phyloP scores from a whole-genome alignment of 441 rosid species.

The Erodium texanum region DNA sequence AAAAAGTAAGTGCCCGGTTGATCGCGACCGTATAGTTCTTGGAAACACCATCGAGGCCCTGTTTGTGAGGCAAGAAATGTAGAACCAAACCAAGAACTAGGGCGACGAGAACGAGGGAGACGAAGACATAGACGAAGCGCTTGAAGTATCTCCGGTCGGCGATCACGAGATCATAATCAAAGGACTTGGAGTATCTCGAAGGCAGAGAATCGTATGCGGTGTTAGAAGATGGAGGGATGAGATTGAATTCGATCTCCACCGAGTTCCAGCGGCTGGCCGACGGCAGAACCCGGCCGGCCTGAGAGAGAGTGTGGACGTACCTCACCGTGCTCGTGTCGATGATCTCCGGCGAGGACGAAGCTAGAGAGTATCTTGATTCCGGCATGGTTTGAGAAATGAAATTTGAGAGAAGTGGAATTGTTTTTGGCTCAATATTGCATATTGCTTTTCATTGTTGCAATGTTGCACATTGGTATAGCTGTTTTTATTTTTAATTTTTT shows the following conservation, averaged over 20 bases:
- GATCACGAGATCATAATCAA: conserved; percentile 36
- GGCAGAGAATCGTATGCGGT: conserved; percentile 32
- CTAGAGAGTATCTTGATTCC: conserved; percentile 15
- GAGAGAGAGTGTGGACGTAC: conserved; percentile 35
- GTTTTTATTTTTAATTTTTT: not conserved
- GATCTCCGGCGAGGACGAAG: conserved; percentile 8
- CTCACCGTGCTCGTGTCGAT: not conserved
- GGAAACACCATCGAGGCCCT: conserved; percentile 23
- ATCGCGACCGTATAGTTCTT: conserved; percentile 49
- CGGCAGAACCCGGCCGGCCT: conserved; percentile 37
- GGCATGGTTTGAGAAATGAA: conserved; percentile 15
- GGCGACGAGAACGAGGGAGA: conserved; percentile 18
- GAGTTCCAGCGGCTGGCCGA: conserved; percentile 44
- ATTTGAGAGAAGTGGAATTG: not conserved
- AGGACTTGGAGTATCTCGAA: conserved; percentile 42
- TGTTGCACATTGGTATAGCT: not conserved
- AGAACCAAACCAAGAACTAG: conserved; percentile 21
- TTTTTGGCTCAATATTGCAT: too few relatives aligned
- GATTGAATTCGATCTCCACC: conserved; percentile 26
- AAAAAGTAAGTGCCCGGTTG: conserved; percentile 45
- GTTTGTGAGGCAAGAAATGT: conserved; percentile 33
- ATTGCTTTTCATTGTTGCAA: not conserved
- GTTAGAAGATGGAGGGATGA: conserved; percentile 22
- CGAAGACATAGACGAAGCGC: conserved; percentile 31
- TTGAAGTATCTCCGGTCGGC: conserved; percentile 32